These are phyloP conservation scores for Mesembryanthemum crystallinum DNA, from an alignment of 148 eudicot species.

Conservation along the genomic window DNA sequence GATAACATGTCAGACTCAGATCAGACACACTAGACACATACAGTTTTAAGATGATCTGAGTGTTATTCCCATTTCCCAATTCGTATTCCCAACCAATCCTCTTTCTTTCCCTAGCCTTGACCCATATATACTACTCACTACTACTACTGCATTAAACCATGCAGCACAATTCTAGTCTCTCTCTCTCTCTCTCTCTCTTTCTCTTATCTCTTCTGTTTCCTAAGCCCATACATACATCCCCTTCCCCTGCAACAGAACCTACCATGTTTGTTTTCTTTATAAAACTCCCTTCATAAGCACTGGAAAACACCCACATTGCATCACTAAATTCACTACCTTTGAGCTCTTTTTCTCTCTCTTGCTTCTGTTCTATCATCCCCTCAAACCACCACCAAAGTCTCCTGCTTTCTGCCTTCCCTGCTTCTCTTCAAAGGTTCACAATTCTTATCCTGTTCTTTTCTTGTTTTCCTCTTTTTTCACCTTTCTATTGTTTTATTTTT, in stretches of 20 bases:
- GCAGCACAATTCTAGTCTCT: slow-evolving; percentile 3
- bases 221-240: slow-evolving; percentile 62
- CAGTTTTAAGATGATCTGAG: background rate
- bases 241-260: slow-evolving; percentile 13
- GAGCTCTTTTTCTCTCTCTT: background rate
- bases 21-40: too few relatives aligned
- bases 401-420: background rate
- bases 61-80: slow-evolving; percentile 29
- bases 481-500: background rate
- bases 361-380: background rate
- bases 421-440: slow-evolving; percentile 11
- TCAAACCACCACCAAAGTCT: background rate
- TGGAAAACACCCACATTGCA: background rate
- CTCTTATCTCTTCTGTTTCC: slow-evolving; percentile 74
- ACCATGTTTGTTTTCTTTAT: background rate
- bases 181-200: slow-evolving; percentile 23
- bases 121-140: background rate
- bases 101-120: background rate
- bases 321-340: background rate
- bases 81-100: slow-evolving; percentile 18
- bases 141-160: background rate
- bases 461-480: background rate
- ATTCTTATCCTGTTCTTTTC: background rate
- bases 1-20: slow-evolving; percentile 16
- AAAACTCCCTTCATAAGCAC: background rate